phyloP scores from a whole-genome alignment of 2,329 filamentous ascomycete species.

The Fusarium sp. region DNA sequence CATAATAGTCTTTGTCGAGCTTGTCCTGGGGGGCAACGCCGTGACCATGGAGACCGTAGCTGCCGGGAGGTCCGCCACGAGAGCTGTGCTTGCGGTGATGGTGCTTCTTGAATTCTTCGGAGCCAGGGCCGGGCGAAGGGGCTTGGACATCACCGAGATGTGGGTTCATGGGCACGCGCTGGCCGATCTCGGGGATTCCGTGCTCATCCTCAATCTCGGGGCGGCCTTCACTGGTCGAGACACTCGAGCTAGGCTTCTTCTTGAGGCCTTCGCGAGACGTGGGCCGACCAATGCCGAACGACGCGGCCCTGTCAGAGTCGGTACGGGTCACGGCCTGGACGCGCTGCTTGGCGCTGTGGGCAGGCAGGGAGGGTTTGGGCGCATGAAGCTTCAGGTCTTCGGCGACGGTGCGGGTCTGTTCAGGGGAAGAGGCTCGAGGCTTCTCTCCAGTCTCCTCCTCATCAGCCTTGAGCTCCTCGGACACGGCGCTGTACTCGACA shows the following conservation, averaged over 20 bases:
- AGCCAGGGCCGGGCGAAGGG: slow-evolving; percentile 81
- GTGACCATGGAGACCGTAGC: slow-evolving; percentile 94
- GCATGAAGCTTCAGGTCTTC: slow-evolving; percentile 90
- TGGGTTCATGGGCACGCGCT: slow-evolving; percentile 93
- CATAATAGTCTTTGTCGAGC: slow-evolving; percentile 92
- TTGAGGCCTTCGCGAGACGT: slow-evolving; percentile 68
- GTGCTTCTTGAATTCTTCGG: slow-evolving; percentile 63
- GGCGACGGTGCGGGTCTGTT: slow-evolving; percentile 84
- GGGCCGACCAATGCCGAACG: slow-evolving; percentile 85
- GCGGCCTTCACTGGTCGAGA: slow-evolving; percentile 66
- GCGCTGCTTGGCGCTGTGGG: slow-evolving; percentile 84
- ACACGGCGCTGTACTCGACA: slow-evolving; percentile 81
- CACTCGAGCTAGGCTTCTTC: slow-evolving; percentile 75
- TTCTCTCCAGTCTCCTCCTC: slow-evolving; percentile 59
- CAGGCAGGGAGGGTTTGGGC: slow-evolving; percentile 88
- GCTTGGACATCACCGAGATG: slow-evolving; percentile 97
- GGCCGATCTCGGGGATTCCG: slow-evolving; percentile 92
- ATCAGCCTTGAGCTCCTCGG: slow-evolving; percentile 60
- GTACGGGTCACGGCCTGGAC: slow-evolving; percentile 90
- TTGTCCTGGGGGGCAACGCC: slow-evolving; percentile 82
- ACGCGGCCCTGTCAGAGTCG: slow-evolving; percentile 88
- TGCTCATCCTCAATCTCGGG: slow-evolving; percentile 79
- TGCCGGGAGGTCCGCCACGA: slow-evolving; percentile 82
- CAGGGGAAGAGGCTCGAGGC: slow-evolving; percentile 65
- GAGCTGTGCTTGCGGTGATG: slow-evolving; percentile 84